These are phyloP conservation scores for Apiospora koreana DNA, from an alignment of 2,329 filamentous ascomycete genomes.

Conservation along the genomic window DNA sequence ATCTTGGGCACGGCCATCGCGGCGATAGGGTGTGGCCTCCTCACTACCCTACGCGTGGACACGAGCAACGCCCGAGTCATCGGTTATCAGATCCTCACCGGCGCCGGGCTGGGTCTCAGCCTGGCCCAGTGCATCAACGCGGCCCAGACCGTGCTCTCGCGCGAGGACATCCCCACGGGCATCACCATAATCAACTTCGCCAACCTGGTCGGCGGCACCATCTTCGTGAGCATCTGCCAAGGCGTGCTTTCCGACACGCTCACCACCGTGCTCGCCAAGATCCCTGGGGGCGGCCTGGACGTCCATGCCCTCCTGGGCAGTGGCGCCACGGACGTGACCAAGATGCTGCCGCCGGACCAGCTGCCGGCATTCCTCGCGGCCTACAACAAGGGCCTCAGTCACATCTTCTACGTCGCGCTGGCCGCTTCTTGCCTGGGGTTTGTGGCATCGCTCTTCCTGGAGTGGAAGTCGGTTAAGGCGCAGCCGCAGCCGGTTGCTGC, in stretches of 20 bases:
- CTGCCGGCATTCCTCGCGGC: neutral
- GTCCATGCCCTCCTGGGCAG: neutral
- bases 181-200: slow-evolving; percentile 41
- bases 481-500: neutral
- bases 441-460: neutral
- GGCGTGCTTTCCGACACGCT: slow-evolving; percentile 37
- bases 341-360: neutral
- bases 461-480: slow-evolving; percentile 6
- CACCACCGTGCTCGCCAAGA: slow-evolving; percentile 1
- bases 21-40: slow-evolving; percentile 41
- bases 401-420: slow-evolving; percentile 1
- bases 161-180: slow-evolving; percentile 38
- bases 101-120: slow-evolving; percentile 42
- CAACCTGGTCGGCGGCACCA: slow-evolving; percentile 43
- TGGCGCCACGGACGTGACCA: neutral
- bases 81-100: slow-evolving; percentile 45
- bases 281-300: neutral
- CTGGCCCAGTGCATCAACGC: slow-evolving; percentile 47
- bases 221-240: slow-evolving; percentile 42
- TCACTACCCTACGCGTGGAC: slow-evolving; percentile 41
- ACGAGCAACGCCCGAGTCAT: slow-evolving; percentile 34
- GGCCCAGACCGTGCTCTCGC: slow-evolving; percentile 41
- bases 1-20: slow-evolving; percentile 44
- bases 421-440: neutral
- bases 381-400: neutral